Base-by-base conservation (phyloP, 768 basidiomycete species). In the Amanita brunnescens region DNA sequence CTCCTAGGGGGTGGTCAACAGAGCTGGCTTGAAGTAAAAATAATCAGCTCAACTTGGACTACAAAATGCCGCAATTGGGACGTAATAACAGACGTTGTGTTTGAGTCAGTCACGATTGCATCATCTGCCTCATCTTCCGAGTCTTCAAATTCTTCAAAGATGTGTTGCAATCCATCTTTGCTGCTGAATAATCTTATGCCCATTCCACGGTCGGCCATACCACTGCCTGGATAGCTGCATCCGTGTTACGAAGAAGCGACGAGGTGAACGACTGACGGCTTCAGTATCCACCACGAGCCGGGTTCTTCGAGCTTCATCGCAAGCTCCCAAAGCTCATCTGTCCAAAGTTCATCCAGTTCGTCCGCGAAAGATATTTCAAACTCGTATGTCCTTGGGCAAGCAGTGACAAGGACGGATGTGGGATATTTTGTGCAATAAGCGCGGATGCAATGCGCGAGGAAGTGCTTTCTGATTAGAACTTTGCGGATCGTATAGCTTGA, bases 21-120 rank as follows among this genome's bases (percentile, higher is more conserved):
- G 39, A 47, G 29, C 13, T 24, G 47, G 16, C 18, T 30, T 23
- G 16, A 23, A 8, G 9, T 35, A 20, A 10, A 38, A 30, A 53
- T 21, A 52, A 14, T 23, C 12, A 13, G 39, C 45, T 55, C 55
- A 55, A 91, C 95, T 81, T 98, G 96, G 33, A 97, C 81, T 14
- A 99, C 91, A 66, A 97, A 99, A 66, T 97, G 91, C 21, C 95
- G 79, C 39, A 99, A 73, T 58, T 96, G 95, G 8, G 90, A 91
- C 10, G 83, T 86, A 49, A 81, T 74, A 3, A 97, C 79, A 6
- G 81, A 73, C 0, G 81, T 86, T 20, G 63, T 67, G 30, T 63
- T 54, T 33, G 66, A 64, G 26, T 68, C 63, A 6, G 60, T 61
- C 3, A 64, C 62, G 2, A 59, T 62, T 3, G 63, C 65, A 33